Conservation (phyloP, 768 basidiomycete species). For the Calocybe indica region DNA sequence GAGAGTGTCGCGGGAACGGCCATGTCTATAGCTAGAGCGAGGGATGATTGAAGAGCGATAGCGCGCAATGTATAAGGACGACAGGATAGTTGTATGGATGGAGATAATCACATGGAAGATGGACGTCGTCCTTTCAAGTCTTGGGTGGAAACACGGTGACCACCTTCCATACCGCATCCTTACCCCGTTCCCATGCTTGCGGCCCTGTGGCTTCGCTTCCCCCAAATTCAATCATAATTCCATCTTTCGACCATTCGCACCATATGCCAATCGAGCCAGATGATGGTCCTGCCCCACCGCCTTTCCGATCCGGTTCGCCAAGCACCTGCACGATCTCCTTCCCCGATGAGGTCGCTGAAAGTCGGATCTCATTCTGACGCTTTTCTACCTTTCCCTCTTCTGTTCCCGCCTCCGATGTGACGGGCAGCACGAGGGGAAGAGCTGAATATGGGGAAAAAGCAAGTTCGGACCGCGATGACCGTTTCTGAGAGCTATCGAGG, state of each 20-base stretch:
- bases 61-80: not conserved
- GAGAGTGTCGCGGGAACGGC: constrained; percentile 57
- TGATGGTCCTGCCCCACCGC: constrained; percentile 81
- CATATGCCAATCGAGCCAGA: constrained; percentile 86
- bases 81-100: not conserved
- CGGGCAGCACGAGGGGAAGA: constrained; percentile 44
- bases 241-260: constrained; percentile 85
- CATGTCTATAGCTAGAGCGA: constrained; percentile 33
- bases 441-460: constrained; percentile 53
- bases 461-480: constrained; percentile 37
- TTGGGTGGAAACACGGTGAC: constrained; percentile 50
- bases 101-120: not conserved
- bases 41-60: not conserved
- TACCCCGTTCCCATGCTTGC: constrained; percentile 84
- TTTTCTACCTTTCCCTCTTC: constrained; percentile 33
- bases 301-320: constrained; percentile 88
- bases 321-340: constrained; percentile 69
- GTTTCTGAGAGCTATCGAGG: constrained; percentile 19
- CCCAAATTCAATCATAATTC: constrained; percentile 83
- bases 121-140: not conserved
- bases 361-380: constrained; percentile 15
- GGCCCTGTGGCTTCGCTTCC: constrained; percentile 73
- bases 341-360: constrained; percentile 42
- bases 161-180: constrained; percentile 74
- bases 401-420: constrained; percentile 17